phyloP scores from a whole-genome alignment of 1,284 basidiomycete species.

The Lentinula novae-zelandiae region DNA sequence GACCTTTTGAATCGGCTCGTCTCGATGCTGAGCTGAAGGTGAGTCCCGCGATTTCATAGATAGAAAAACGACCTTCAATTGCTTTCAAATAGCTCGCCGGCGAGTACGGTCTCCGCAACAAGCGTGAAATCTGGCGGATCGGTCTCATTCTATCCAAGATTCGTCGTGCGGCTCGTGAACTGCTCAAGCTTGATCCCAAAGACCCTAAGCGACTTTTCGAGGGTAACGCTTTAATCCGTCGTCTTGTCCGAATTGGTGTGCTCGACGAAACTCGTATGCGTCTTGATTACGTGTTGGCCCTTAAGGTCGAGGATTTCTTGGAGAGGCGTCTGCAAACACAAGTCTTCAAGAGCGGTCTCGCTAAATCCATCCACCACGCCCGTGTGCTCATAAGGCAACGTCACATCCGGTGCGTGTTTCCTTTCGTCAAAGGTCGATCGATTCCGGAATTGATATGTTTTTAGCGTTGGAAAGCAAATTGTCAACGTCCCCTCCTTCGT shows the following conservation, averaged over 20 bases:
- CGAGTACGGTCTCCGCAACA: constrained; percentile 99
- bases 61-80: background rate
- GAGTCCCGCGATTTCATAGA: constrained; percentile 18
- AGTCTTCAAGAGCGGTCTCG: constrained; percentile 98
- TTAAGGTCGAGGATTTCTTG: constrained; percentile 99
- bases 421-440: background rate
- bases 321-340: constrained; percentile 98
- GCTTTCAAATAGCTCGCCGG: constrained; percentile 76
- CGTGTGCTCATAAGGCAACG: constrained; percentile 97
- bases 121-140: constrained; percentile 99
- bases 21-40: constrained; percentile 99
- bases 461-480: constrained; percentile 96
- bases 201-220: constrained; percentile 99
- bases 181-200: constrained; percentile 99
- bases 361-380: constrained; percentile 98
- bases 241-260: constrained; percentile 99
- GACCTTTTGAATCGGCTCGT: constrained; percentile 96
- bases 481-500: constrained; percentile 99
- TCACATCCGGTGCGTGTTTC: constrained; percentile 78
- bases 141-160: constrained; percentile 98
- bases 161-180: constrained; percentile 99
- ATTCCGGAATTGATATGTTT: constrained; percentile 2
- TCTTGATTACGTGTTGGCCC: constrained; percentile 98
- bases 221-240: constrained; percentile 98
- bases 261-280: constrained; percentile 99